Percentiles rank a stretch among this genome's conserved stretches.
These are phyloP conservation scores for Phytophthora citrophthora DNA, from an alignment of 352 stramenopile species.

Conservation along the genomic window DNA sequence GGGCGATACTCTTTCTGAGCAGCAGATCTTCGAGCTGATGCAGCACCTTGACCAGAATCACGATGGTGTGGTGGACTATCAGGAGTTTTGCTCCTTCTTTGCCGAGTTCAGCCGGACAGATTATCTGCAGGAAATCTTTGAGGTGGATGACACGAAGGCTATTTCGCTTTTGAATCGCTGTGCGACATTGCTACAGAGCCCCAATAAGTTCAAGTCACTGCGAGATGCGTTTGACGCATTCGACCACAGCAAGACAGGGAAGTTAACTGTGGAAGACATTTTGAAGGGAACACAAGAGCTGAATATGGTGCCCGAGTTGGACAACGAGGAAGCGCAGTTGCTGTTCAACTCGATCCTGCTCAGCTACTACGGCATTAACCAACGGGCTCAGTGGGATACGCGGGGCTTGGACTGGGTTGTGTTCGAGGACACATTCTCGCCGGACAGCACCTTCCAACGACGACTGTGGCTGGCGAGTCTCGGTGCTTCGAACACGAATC, in stretches of 20 bases:
- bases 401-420: slow-evolving; percentile 69
- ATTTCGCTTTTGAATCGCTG: slow-evolving; percentile 79
- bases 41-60: slow-evolving; percentile 91
- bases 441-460: slow-evolving; percentile 67
- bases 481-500: slow-evolving; percentile 58
- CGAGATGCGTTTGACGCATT: slow-evolving; percentile 67
- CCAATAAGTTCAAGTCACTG: slow-evolving; percentile 54
- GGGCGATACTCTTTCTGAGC: slow-evolving; percentile 73
- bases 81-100: slow-evolving; percentile 92
- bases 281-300: slow-evolving; percentile 56
- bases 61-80: slow-evolving; percentile 89
- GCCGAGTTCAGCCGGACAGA: slow-evolving; percentile 75
- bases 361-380: slow-evolving; percentile 68
- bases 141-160: slow-evolving; percentile 73
- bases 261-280: slow-evolving; percentile 57
- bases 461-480: slow-evolving; percentile 69
- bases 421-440: slow-evolving; percentile 83
- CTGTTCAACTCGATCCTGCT: slow-evolving; percentile 72
- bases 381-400: slow-evolving; percentile 43
- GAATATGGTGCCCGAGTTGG: slow-evolving; percentile 53
- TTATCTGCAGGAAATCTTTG: slow-evolving; percentile 79
- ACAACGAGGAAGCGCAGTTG: slow-evolving; percentile 52
- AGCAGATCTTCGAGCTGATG: slow-evolving; percentile 95
- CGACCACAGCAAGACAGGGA: slow-evolving; percentile 45
- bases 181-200: slow-evolving; percentile 48